These are phyloP conservation scores for Metschnikowia sp. DNA, from an alignment of 805 yeast genomes.

Conservation along the genomic window DNA sequence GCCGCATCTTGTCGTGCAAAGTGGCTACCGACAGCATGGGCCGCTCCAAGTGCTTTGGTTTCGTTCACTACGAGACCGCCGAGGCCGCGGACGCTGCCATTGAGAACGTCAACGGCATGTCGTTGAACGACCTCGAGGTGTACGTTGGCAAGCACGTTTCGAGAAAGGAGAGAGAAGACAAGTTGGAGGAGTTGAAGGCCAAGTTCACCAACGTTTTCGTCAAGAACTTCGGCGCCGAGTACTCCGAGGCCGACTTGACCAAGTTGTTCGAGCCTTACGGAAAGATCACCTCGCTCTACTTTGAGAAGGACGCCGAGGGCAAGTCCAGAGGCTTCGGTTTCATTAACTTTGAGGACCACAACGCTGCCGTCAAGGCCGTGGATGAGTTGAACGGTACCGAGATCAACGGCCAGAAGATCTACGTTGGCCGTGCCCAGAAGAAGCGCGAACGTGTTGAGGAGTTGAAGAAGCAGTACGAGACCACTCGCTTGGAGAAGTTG, in stretches of 20 bases:
- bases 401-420: constrained; percentile 77
- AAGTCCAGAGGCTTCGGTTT: constrained; percentile 95
- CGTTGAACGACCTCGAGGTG: constrained; percentile 92
- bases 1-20: constrained; percentile 93
- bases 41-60: constrained; percentile 92
- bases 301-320: constrained; percentile 80
- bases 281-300: constrained; percentile 73
- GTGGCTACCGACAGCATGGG: constrained; percentile 94
- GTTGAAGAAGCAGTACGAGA: constrained; percentile 91
- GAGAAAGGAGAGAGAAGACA: constrained; percentile 90
- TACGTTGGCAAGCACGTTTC: constrained; percentile 93
- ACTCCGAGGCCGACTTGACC: constrained; percentile 66
- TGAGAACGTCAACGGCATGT: constrained; percentile 97
- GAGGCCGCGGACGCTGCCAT: constrained; percentile 94
- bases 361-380: constrained; percentile 85
- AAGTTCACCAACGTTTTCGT: constrained; percentile 95
- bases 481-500: constrained; percentile 84
- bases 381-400: constrained; percentile 88
- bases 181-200: constrained; percentile 84
- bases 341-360: constrained; percentile 86
- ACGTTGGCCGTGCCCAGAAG: constrained; percentile 99
- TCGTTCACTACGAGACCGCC: constrained; percentile 91
- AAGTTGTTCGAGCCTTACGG: constrained; percentile 74
- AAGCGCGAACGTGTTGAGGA: constrained; percentile 96
- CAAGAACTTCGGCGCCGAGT: constrained; percentile 78